These are phyloP conservation scores for Miamiensis avidus DNA, from an alignment of 169 alveolate genomes.

Conservation along the genomic window DNA sequence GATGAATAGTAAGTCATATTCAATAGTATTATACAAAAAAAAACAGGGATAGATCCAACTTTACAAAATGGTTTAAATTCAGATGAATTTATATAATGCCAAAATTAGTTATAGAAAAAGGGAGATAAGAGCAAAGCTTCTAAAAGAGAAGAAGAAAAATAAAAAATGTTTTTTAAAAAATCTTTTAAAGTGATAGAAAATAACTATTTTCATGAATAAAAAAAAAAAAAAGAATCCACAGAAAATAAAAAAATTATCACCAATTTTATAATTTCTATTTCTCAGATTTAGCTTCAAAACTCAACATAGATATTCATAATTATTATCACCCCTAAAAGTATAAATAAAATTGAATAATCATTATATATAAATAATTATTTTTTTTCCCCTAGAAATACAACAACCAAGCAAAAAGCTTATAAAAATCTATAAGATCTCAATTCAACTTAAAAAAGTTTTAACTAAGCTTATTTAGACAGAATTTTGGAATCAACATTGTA, in stretches of 20 bases:
- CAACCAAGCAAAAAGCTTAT: background rate
- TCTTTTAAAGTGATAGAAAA: background rate
- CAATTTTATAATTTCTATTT: no score
- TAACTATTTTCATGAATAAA: no score
- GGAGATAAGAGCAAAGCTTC: background rate
- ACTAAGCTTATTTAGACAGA: background rate
- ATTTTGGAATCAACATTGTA: background rate
- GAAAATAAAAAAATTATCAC: no score
- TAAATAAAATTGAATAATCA: background rate
- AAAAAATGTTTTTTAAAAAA: background rate
- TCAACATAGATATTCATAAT: no score
- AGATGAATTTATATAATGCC: no score
- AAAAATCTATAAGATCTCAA: background rate
- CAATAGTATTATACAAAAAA: no score
- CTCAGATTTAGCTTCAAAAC: background rate
- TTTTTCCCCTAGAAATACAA: background rate
- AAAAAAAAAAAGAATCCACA: background rate
- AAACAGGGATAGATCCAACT: no score
- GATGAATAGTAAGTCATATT: no score
- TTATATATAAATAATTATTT: no score
- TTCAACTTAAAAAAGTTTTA: background rate
- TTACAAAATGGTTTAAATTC: no score
- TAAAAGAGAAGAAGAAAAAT: background rate
- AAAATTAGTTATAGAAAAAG: no score
- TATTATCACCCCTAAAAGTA: background rate